Conservation (phyloP, 257 asterid species). For the Solanum gandarillasii region DNA sequence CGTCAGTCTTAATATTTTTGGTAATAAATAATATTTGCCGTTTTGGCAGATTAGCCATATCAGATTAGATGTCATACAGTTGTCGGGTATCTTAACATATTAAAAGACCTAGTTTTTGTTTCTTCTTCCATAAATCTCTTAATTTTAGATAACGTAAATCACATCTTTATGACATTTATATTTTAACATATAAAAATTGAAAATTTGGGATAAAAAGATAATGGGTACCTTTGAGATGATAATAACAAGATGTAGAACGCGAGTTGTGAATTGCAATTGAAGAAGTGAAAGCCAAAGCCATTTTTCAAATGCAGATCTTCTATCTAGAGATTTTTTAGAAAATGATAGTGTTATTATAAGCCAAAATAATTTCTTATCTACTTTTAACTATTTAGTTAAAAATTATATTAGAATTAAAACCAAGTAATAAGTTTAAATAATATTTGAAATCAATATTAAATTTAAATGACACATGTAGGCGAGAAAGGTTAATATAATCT, state of each 20-base stretch:
- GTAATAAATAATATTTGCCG: neutral
- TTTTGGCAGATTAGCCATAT: neutral
- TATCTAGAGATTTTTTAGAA: neutral
- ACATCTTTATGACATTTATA: neutral
- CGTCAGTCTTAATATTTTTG: neutral
- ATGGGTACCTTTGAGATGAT: neutral
- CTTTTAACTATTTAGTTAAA: too few relatives aligned
- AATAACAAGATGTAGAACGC: neutral
- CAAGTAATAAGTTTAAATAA: too few relatives aligned
- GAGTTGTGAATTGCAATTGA: neutral
- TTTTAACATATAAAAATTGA: neutral
- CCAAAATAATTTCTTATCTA: too few relatives aligned
- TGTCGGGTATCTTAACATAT: neutral
- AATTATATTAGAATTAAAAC: too few relatives aligned
- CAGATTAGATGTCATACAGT: neutral
- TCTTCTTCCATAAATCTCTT: neutral
- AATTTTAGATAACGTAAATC: neutral
- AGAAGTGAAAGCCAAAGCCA: neutral
- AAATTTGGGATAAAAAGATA: neutral
- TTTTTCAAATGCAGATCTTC: neutral
- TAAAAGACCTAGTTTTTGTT: neutral
- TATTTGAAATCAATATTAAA: too few relatives aligned
- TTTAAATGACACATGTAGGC: too few relatives aligned
- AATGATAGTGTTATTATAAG: neutral
- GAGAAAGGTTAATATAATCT: too few relatives aligned